These are phyloP conservation scores for Panicum virgatum DNA, from an alignment of 202 grass and related monocot genomes.

Conservation along the genomic window DNA sequence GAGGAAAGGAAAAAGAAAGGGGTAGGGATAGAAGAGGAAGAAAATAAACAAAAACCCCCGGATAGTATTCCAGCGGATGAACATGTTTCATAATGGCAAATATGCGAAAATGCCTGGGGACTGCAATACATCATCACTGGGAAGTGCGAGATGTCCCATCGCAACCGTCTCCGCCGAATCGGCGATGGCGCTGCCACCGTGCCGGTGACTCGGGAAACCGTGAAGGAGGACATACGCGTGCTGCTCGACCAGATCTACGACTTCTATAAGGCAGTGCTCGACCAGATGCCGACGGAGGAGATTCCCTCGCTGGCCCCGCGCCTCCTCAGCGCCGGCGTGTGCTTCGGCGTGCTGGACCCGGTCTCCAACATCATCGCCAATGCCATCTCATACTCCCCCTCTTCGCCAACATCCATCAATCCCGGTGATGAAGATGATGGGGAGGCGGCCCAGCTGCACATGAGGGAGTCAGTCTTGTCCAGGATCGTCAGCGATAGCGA, in stretches of 20 bases:
- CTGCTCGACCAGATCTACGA: neutral
- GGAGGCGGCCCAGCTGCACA: neutral
- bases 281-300: neutral
- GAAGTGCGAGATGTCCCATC: too few species aligned
- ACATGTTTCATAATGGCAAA: too few species aligned
- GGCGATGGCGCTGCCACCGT: neutral
- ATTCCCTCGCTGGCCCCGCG: neutral
- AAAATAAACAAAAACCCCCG: too few species aligned
- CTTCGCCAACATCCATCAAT: neutral
- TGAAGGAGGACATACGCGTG: neutral
- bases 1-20: too few species aligned
- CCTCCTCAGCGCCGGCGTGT: neutral
- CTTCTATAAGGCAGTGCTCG: neutral
- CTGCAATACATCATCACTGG: too few species aligned
- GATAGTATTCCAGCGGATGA: too few species aligned
- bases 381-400: neutral
- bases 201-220: neutral
- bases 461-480: neutral
- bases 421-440: neutral
- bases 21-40: too few species aligned
- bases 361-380: conserved; percentile 19
- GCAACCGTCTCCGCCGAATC: too few species aligned
- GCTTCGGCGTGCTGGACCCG: neutral
- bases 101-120: too few species aligned
- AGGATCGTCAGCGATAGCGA: neutral